Percentiles rank a stretch among this genome's conserved stretches.
These are phyloP conservation scores for Streptanthus diversifolius DNA, from an alignment of 345 rosid species.

Conservation along the genomic window DNA sequence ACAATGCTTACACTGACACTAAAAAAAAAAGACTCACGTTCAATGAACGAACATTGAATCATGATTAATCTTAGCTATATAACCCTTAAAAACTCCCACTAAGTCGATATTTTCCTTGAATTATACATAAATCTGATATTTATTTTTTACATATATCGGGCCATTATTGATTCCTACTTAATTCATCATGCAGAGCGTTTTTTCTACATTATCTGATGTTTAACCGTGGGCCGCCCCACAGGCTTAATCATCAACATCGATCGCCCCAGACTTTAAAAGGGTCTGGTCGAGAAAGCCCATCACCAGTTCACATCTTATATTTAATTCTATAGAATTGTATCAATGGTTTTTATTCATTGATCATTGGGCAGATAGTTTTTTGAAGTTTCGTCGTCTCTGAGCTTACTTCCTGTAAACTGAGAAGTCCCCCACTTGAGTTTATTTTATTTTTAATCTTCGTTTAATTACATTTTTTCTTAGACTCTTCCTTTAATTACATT, in stretches of 20 bases:
- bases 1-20: constrained; percentile 4
- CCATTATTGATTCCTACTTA: not conserved
- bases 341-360: not conserved
- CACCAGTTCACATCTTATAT: not conserved
- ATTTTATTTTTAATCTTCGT: not conserved
- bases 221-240: not conserved
- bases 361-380: not conserved
- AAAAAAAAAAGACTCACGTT: not conserved
- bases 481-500: not conserved
- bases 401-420: not conserved
- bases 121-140: not conserved
- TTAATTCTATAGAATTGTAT: too few relatives aligned
- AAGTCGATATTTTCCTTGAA: not conserved
- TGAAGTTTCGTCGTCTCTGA: not conserved
- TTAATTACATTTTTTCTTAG: not conserved
- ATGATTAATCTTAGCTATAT: not conserved
- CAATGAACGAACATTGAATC: constrained; percentile 21
- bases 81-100: not conserved
- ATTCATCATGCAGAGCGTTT: not conserved
- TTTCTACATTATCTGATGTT: not conserved
- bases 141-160: not conserved
- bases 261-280: not conserved
- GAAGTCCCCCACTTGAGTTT: not conserved
- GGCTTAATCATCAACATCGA: not conserved
- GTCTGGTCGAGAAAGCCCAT: constrained; percentile 5